Evolutionary conservation across 192 early-diverging fungal species (phyloP).

Genomic region (Neocallimastix lanati): DNA sequence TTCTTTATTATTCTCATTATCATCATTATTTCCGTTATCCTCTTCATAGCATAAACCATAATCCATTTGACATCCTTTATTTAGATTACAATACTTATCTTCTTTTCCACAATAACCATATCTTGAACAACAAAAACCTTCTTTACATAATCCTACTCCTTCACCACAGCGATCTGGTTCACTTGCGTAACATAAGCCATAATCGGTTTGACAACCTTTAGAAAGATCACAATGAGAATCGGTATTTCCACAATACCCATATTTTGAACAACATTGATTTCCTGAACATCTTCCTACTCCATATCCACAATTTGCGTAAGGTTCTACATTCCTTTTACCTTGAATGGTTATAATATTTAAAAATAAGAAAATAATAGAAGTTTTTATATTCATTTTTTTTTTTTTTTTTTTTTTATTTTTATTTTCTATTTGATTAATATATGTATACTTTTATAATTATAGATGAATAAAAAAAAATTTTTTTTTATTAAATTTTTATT

Average conservation of each 20-base stretch:
- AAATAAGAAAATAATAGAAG: too few species aligned
- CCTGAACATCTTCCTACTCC: neutral
- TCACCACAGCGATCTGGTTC: neutral
- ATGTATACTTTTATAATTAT: too few species aligned
- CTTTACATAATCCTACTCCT: neutral
- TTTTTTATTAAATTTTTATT: too few species aligned
- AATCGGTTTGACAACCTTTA: neutral
- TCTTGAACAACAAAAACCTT: neutral
- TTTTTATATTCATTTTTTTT: too few species aligned
- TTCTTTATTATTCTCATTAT: neutral
- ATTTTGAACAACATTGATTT: neutral
- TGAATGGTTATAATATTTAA: too few species aligned
- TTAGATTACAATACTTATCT: neutral
- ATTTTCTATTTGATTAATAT: too few species aligned
- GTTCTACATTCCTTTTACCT: too few species aligned
- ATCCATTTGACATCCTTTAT: neutral
- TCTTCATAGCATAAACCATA: neutral
- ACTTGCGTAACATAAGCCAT: neutral
- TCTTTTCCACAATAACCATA: neutral
- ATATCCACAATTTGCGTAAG: neutral
- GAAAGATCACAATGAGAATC: neutral
- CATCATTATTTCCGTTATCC: neutral
- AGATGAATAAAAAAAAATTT: too few species aligned
- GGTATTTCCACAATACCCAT: neutral
- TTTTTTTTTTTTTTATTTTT: too few species aligned